Percentiles rank a stretch among this genome's conserved stretches.
Conservation (phyloP, 225 moss, liverwort and hornwort species). For the Asterella californica region DNA sequence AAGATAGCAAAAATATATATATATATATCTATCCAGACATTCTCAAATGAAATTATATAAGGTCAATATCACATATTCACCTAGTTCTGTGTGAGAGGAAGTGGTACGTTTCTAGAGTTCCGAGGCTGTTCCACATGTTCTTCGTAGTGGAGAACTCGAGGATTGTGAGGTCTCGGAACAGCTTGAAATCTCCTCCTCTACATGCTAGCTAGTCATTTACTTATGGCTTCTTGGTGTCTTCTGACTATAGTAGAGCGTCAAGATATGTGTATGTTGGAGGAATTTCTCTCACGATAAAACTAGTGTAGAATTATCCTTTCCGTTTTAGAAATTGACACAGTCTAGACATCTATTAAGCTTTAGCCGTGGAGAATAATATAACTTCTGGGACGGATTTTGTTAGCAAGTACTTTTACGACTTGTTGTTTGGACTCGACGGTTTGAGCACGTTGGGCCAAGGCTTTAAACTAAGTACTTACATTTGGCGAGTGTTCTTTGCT, state of each 20-base stretch:
- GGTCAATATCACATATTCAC: too few species aligned
- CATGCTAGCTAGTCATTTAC: slow-evolving; percentile 55
- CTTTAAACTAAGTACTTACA: slow-evolving; percentile 37
- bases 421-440: slow-evolving; percentile 53
- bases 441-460: slow-evolving; percentile 59
- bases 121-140: slow-evolving; percentile 52
- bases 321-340: neutral
- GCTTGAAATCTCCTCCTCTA: slow-evolving; percentile 68
- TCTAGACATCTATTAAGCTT: slow-evolving; percentile 25
- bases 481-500: slow-evolving; percentile 43
- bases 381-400: slow-evolving; percentile 29
- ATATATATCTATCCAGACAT: too few species aligned
- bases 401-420: slow-evolving; percentile 55
- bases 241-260: slow-evolving; percentile 32
- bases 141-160: slow-evolving; percentile 42
- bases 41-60: too few species aligned
- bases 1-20: too few species aligned
- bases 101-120: too few species aligned
- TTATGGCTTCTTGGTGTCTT: slow-evolving; percentile 37
- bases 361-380: slow-evolving; percentile 27
- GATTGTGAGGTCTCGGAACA: slow-evolving; percentile 44
- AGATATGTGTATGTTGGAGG: slow-evolving; percentile 44
- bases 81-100: too few species aligned
- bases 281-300: neutral
- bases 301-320: neutral